These are phyloP conservation scores for Myxozyma nipponensis DNA, from an alignment of 805 yeast genomes.

Conservation along the genomic window DNA sequence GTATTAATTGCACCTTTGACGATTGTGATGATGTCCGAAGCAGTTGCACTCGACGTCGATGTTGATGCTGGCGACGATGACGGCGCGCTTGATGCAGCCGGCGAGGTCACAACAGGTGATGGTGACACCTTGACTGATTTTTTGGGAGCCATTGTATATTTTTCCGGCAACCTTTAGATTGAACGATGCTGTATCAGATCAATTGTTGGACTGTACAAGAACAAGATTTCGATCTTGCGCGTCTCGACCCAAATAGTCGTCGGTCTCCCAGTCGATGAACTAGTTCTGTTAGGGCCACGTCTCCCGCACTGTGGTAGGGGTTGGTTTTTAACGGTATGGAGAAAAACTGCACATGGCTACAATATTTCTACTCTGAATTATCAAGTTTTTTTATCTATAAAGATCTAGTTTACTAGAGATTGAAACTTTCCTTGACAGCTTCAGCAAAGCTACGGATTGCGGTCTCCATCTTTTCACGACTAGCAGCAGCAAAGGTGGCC, in stretches of 20 bases:
- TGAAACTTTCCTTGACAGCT: conserved; percentile 32
- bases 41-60: conserved; percentile 2
- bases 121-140: neutral
- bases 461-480: conserved; percentile 34
- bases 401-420: neutral
- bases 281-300: too few species aligned
- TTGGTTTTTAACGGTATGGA: too few species aligned
- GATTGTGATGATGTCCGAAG: conserved; percentile 15
- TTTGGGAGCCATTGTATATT: conserved; percentile 3
- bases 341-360: too few species aligned
- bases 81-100: neutral
- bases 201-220: too few species aligned
- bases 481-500: conserved; percentile 44
- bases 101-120: neutral
- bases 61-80: neutral
- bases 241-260: too few species aligned
- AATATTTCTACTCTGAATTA: too few species aligned
- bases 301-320: too few species aligned
- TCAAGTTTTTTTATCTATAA: neutral
- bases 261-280: too few species aligned
- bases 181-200: too few species aligned
- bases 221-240: too few species aligned
- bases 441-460: conserved; percentile 39
- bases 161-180: neutral
- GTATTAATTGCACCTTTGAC: conserved; percentile 9